phyloP scores from a whole-genome alignment of 1,284 basidiomycete species.

The Ustilago esculenta region DNA sequence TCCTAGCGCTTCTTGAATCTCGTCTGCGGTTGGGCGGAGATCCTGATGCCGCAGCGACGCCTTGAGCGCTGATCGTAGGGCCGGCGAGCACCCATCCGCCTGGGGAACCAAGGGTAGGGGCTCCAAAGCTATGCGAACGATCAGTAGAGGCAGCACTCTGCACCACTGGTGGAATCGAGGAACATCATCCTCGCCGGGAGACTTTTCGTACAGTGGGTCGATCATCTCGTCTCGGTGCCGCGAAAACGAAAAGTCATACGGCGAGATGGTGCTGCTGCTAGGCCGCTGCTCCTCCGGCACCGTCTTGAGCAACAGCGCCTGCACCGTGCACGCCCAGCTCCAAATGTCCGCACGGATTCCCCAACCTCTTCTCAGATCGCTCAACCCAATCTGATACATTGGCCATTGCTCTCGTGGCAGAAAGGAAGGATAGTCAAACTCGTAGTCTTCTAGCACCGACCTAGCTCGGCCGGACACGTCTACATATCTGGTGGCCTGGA shows the following conservation, averaged over 20 bases:
- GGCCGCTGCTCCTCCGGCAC: constrained; percentile 28
- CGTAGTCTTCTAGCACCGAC: constrained; percentile 55
- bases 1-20: constrained; percentile 19
- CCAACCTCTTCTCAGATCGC: constrained; percentile 55
- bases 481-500: constrained; percentile 54
- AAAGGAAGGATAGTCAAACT: constrained; percentile 29
- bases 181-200: constrained; percentile 36
- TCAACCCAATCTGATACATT: constrained; percentile 38
- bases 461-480: constrained; percentile 35
- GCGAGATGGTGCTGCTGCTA: constrained; percentile 49
- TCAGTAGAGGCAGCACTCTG: constrained; percentile 44
- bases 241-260: constrained; percentile 58
- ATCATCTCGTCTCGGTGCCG: constrained; percentile 45
- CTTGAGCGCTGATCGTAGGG: constrained; percentile 25
- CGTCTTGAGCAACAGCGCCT: constrained; percentile 47
- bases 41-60: constrained; percentile 44
- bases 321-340: constrained; percentile 60
- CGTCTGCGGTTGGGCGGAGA: constrained; percentile 41
- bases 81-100: constrained; percentile 23
- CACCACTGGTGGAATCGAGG: constrained; percentile 60
- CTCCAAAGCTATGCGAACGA: constrained; percentile 35
- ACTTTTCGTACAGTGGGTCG: constrained; percentile 42
- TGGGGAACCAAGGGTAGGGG: constrained; percentile 25
- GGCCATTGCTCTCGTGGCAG: constrained; percentile 22
- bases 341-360: constrained; percentile 58